Conservation (phyloP, 2,329 filamentous ascomycete genomes). For the Fusarium longipes region DNA sequence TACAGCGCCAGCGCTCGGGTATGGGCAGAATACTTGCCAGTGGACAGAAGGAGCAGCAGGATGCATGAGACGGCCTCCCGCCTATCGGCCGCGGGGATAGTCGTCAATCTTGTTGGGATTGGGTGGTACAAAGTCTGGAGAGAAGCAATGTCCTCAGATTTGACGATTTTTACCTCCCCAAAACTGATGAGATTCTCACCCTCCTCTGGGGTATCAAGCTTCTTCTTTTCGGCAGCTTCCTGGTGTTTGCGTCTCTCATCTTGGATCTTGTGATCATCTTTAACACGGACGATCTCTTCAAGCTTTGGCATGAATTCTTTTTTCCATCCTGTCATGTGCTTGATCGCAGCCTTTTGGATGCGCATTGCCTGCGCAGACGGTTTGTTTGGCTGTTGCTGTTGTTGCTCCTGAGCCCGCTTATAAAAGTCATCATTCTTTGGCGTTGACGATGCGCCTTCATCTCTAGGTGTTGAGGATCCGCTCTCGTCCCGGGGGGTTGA, state of each 20-base stretch:
- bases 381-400: slow-evolving; percentile 21
- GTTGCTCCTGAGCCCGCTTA: slow-evolving; percentile 29
- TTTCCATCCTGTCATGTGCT: slow-evolving; percentile 82
- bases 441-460: slow-evolving; percentile 10
- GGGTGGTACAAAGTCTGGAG: slow-evolving; percentile 66
- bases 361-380: slow-evolving; percentile 45
- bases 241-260: slow-evolving; percentile 60
- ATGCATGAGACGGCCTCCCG: slow-evolving; percentile 75
- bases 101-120: slow-evolving; percentile 64
- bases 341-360: slow-evolving; percentile 66
- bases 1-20: slow-evolving; percentile 76
- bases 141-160: slow-evolving; percentile 54
- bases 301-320: slow-evolving; percentile 75
- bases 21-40: slow-evolving; percentile 79
- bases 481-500: slow-evolving; percentile 29
- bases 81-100: slow-evolving; percentile 68
- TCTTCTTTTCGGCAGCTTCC: slow-evolving; percentile 55
- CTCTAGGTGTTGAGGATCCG: slow-evolving; percentile 16
- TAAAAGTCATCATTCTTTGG: slow-evolving; percentile 19
- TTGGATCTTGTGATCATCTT: slow-evolving; percentile 60
- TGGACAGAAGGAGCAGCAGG: slow-evolving; percentile 75
- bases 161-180: slow-evolving; percentile 49
- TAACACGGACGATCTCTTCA: slow-evolving; percentile 70
- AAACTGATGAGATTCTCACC: slow-evolving; percentile 57
- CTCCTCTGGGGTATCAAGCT: slow-evolving; percentile 50